These are phyloP conservation scores for Zygosaccharomyces sapae DNA, from an alignment of 1,139 yeast genomes.

Conservation along the genomic window DNA sequence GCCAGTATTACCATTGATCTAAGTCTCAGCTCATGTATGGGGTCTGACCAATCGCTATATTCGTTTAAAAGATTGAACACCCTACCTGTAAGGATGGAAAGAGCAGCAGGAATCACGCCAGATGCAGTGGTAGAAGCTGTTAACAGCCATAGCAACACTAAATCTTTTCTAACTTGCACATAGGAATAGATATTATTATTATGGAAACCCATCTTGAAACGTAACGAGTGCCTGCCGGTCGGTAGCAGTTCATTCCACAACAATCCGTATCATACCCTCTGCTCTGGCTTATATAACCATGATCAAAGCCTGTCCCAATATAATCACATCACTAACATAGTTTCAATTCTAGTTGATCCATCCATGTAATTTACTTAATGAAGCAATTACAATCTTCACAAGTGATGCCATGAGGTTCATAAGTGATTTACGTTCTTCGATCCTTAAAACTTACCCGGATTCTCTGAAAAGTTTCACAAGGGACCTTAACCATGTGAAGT, in stretches of 20 bases:
- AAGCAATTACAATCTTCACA: slow-evolving; percentile 14
- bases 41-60: slow-evolving; percentile 27
- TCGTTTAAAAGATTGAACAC: slow-evolving; percentile 52
- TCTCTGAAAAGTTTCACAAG: slow-evolving; percentile 8
- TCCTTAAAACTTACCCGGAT: slow-evolving; percentile 5
- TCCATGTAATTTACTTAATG: slow-evolving; percentile 12
- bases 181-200: slow-evolving; percentile 22
- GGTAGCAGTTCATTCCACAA: background rate
- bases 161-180: slow-evolving; percentile 26
- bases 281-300: slow-evolving; percentile 2
- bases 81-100: slow-evolving; percentile 63
- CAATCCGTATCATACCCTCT: background rate
- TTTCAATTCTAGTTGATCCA: slow-evolving; percentile 5
- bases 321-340: background rate
- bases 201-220: background rate
- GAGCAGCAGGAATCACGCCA: slow-evolving; percentile 56
- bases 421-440: slow-evolving; percentile 1
- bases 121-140: slow-evolving; percentile 37
- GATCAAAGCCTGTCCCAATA: background rate
- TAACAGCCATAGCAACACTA: slow-evolving; percentile 26
- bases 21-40: slow-evolving; percentile 39
- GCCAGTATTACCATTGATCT: slow-evolving; percentile 53
- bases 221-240: too few species aligned
- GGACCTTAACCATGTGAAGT: slow-evolving; percentile 1
- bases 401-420: slow-evolving; percentile 5